phyloP scores from a whole-genome alignment of 768 basidiomycete species.

The Trametes cinnabarina region DNA sequence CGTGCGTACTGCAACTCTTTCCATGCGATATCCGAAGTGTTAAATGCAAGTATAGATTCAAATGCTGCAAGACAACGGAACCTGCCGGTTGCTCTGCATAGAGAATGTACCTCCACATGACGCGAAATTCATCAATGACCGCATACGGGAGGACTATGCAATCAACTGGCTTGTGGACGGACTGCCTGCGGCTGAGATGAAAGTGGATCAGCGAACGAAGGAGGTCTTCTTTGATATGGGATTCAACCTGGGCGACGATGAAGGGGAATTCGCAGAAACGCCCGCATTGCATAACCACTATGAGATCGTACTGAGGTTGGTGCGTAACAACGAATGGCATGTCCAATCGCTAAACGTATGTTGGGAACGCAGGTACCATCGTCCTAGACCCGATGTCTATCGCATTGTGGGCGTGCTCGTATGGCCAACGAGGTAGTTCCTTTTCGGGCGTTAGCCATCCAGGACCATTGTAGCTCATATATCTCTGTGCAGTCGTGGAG shows the following conservation, averaged over 20 bases:
- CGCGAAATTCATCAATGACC: constrained; percentile 86
- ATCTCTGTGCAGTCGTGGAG: constrained; percentile 54
- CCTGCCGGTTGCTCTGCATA: constrained; percentile 76
- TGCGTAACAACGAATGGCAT: background rate
- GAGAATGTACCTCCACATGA: constrained; percentile 62
- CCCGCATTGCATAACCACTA: constrained; percentile 93
- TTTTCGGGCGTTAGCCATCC: background rate
- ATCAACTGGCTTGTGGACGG: constrained; percentile 96
- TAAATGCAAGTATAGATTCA: constrained; percentile 50
- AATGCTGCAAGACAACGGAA: constrained; percentile 74
- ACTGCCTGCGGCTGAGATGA: constrained; percentile 92
- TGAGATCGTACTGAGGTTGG: constrained; percentile 74
- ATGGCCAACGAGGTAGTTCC: constrained; percentile 54
- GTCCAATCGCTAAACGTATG: background rate
- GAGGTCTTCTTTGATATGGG: constrained; percentile 92
- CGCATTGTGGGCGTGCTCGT: constrained; percentile 93
- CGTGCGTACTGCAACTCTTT: constrained; percentile 35
- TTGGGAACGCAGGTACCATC: constrained; percentile 65
- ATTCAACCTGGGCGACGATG: constrained; percentile 84
- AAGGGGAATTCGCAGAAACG: constrained; percentile 49
- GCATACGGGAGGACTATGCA: constrained; percentile 89
- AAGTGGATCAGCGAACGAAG: constrained; percentile 70
- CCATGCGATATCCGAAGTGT: no score
- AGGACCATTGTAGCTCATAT: background rate
- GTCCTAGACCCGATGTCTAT: constrained; percentile 61